These are phyloP conservation scores for Biscogniauxia mediterranea DNA, from an alignment of 2,329 filamentous ascomycete species.

Conservation along the genomic window DNA sequence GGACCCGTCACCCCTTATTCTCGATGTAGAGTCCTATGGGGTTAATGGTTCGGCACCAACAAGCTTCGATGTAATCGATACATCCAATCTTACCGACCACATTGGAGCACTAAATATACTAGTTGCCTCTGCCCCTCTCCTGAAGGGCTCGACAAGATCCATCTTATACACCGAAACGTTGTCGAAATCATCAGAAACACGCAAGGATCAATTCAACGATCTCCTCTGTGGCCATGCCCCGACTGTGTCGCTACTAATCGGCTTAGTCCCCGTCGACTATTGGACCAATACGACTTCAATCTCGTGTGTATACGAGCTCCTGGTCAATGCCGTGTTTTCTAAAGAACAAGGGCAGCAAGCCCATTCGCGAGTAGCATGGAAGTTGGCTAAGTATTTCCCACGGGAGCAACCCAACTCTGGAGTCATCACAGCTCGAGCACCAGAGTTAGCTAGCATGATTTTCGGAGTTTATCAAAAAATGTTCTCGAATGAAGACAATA, in stretches of 20 bases:
- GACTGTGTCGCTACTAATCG: constrained; percentile 49
- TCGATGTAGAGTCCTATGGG: constrained; percentile 44
- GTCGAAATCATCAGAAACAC: constrained; percentile 31
- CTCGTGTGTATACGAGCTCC: constrained; percentile 40
- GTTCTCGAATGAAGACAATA: constrained; percentile 41
- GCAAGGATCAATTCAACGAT: constrained; percentile 35
- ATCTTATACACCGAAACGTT: constrained; percentile 50
- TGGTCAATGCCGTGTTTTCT: constrained; percentile 26
- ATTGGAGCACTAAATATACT: constrained; percentile 46
- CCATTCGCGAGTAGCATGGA: constrained; percentile 32
- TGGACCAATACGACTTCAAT: constrained; percentile 47
- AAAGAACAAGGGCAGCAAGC: constrained; percentile 9
- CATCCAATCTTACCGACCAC: constrained; percentile 46
- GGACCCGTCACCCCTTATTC: constrained; percentile 37
- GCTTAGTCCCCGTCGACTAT: constrained; percentile 47
- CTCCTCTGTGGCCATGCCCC: constrained; percentile 47
- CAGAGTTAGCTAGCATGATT: constrained; percentile 39
- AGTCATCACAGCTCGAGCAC: constrained; percentile 34
- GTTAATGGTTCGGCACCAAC: constrained; percentile 34
- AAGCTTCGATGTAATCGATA: constrained; percentile 57
- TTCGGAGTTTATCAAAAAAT: constrained; percentile 44
- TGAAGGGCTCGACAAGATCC: constrained; percentile 43
- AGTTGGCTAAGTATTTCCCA: constrained; percentile 19
- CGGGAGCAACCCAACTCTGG: constrained; percentile 13
- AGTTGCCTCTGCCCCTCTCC: constrained; percentile 44